Evolutionary conservation across 768 basidiomycete genomes (phyloP).

Genomic region (Russula griseocarnosa): DNA sequence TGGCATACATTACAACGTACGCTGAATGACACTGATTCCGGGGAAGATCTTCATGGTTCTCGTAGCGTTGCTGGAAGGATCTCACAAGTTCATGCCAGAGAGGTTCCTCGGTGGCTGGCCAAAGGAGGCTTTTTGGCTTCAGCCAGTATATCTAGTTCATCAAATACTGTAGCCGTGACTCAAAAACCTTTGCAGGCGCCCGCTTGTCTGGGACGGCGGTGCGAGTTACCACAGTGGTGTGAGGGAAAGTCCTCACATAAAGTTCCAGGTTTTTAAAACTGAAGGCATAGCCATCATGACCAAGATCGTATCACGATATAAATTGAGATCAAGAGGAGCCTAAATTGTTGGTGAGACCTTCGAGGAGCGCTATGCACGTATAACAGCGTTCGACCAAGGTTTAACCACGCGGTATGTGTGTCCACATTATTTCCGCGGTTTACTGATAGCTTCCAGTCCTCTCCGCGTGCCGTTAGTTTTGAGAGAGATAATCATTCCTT

Average conservation of each 20-base stretch:
- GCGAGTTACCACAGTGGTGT: neutral
- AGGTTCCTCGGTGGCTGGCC: slow-evolving; percentile 37
- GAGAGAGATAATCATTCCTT: slow-evolving; percentile 11
- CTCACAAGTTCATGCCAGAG: slow-evolving; percentile 42
- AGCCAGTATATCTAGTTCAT: slow-evolving; percentile 20
- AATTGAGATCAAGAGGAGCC: slow-evolving; percentile 49
- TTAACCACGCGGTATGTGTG: slow-evolving; percentile 17
- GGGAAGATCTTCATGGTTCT: neutral
- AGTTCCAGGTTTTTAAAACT: slow-evolving; percentile 44
- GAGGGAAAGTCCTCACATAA: neutral
- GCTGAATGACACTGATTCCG: neutral
- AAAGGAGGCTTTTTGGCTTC: slow-evolving; percentile 38
- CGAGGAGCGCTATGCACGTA: slow-evolving; percentile 38
- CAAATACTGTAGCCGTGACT: neutral
- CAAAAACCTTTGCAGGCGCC: slow-evolving; percentile 12
- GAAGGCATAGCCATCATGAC: slow-evolving; percentile 47
- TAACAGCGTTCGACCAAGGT: neutral
- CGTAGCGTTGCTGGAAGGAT: slow-evolving; percentile 53
- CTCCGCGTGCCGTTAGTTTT: slow-evolving; percentile 27
- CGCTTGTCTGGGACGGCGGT: slow-evolving; percentile 29
- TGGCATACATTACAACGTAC: slow-evolving; percentile 52
- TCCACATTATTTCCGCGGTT: neutral
- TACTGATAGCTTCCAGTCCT: slow-evolving; percentile 13
- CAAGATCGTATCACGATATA: slow-evolving; percentile 44
- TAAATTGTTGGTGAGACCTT: slow-evolving; percentile 44